Evolutionary conservation across 768 basidiomycete species (phyloP).

Genomic region (Coprinopsis marcescibilis): DNA sequence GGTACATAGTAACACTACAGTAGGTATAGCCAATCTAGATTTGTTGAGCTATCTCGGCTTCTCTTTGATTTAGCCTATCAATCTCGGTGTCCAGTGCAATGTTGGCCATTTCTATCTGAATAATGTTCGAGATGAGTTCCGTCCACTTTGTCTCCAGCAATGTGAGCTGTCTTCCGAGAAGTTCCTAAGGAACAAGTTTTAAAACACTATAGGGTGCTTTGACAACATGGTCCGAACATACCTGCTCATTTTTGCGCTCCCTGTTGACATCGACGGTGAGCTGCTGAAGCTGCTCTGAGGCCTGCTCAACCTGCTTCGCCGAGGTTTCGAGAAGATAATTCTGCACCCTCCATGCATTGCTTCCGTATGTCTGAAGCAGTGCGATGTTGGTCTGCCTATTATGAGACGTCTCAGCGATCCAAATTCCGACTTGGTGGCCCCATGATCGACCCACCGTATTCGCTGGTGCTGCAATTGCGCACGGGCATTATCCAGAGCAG

Average conservation of each 20-base stretch:
- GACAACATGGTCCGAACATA: slow-evolving; percentile 22
- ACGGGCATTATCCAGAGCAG: slow-evolving; percentile 68
- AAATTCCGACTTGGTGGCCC: background rate
- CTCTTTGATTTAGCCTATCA: slow-evolving; percentile 48
- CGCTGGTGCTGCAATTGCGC: slow-evolving; percentile 84
- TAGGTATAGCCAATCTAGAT: slow-evolving; percentile 18
- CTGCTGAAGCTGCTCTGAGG: slow-evolving; percentile 73
- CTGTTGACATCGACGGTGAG: slow-evolving; percentile 83
- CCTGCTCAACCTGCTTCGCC: slow-evolving; percentile 62
- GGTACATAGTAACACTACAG: slow-evolving; percentile 24
- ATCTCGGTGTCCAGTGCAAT: slow-evolving; percentile 82
- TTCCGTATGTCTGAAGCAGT: slow-evolving; percentile 78
- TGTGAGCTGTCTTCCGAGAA: slow-evolving; percentile 72
- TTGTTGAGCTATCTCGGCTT: slow-evolving; percentile 54
- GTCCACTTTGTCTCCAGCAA: slow-evolving; percentile 88
- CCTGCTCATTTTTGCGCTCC: slow-evolving; percentile 82
- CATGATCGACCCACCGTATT: slow-evolving; percentile 48
- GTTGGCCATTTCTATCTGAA: slow-evolving; percentile 96
- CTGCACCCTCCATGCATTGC: slow-evolving; percentile 88
- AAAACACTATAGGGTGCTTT: background rate
- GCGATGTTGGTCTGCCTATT: slow-evolving; percentile 76
- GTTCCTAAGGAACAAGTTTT: slow-evolving; percentile 49
- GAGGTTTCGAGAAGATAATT: slow-evolving; percentile 84
- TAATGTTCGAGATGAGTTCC: slow-evolving; percentile 80
- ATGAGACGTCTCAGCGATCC: background rate